Evolutionary conservation across 352 stramenopile genomes (phyloP).

Genomic region (Phytophthora crassamura): DNA sequence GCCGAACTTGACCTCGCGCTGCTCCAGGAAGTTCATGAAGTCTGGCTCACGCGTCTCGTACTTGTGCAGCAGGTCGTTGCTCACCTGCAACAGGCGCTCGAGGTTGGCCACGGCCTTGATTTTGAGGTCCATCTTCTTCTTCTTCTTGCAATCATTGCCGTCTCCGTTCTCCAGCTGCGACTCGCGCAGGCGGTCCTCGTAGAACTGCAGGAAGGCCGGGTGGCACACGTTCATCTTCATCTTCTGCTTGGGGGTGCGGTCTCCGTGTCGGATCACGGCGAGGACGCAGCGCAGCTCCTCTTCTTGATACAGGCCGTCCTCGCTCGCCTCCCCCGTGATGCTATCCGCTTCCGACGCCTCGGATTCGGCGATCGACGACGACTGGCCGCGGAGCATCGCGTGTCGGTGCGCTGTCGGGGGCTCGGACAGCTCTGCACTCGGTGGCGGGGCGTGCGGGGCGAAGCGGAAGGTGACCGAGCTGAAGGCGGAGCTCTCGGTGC

Average conservation of each 20-base stretch:
- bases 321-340: constrained; percentile 27
- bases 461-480: constrained; percentile 72
- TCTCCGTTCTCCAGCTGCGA: constrained; percentile 38
- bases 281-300: constrained; percentile 99
- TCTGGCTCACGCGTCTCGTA: constrained; percentile 67
- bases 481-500: constrained; percentile 60
- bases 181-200: constrained; percentile 61
- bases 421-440: constrained; percentile 67
- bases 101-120: constrained; percentile 88
- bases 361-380: constrained; percentile 38
- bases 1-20: constrained; percentile 61
- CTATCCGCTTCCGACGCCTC: constrained; percentile 38
- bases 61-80: constrained; percentile 71
- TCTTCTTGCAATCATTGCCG: constrained; percentile 39
- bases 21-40: constrained; percentile 70
- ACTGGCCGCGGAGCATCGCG: constrained; percentile 30
- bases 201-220: constrained; percentile 89
- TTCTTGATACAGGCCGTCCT: constrained; percentile 62
- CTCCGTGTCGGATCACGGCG: constrained; percentile 98
- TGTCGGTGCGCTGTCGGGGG: constrained; percentile 47
- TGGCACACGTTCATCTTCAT: constrained; percentile 96
- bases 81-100: constrained; percentile 80
- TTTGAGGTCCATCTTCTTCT: constrained; percentile 86
- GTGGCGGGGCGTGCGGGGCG: constrained; percentile 43
- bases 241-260: constrained; percentile 99